Conservation (phyloP, 352 stramenopile genomes). For the Phytophthora fragariae region DNA sequence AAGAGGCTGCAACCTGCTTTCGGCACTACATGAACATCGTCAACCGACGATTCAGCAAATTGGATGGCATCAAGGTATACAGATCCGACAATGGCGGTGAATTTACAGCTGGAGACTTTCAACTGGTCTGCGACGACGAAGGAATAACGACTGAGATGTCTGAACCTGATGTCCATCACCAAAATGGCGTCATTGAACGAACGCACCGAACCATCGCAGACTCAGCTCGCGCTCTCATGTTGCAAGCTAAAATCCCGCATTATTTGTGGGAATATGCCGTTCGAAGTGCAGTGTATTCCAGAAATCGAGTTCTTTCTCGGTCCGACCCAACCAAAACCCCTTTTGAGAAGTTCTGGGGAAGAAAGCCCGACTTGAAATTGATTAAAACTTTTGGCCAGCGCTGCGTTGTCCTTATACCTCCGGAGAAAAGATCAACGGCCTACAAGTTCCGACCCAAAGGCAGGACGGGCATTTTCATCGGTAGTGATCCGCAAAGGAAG, state of each 20-base stretch:
- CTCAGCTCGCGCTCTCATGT: too few species aligned
- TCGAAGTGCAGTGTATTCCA: too few species aligned
- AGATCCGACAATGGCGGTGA: conserved; percentile 25
- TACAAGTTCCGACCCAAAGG: conserved; percentile 15
- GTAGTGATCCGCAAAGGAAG: conserved; percentile 21
- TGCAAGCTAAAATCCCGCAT: too few species aligned
- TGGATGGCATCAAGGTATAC: not conserved
- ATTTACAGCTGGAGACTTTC: not conserved
- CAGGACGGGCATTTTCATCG: conserved; percentile 9
- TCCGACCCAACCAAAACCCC: not conserved
- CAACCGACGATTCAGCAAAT: conserved; percentile 3
- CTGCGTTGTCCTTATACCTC: conserved; percentile 9
- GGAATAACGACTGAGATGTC: too few species aligned
- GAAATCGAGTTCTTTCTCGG: not conserved
- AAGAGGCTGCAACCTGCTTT: conserved; percentile 14
- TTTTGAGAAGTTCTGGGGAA: conserved; percentile 17
- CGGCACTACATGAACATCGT: conserved; percentile 9
- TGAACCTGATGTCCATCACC: too few species aligned
- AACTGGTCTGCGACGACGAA: too few species aligned
- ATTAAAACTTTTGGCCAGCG: conserved; percentile 9
- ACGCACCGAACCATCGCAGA: too few species aligned
- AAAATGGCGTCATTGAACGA: too few species aligned
- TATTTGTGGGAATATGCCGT: too few species aligned
- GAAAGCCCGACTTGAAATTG: conserved; percentile 15
- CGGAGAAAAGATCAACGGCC: not conserved